A percentile compares a stretch with the other conserved stretches of the same genome.
phyloP scores from a whole-genome alignment of 2,329 filamentous ascomycete genomes.

The Blastomyces gilchristii region DNA sequence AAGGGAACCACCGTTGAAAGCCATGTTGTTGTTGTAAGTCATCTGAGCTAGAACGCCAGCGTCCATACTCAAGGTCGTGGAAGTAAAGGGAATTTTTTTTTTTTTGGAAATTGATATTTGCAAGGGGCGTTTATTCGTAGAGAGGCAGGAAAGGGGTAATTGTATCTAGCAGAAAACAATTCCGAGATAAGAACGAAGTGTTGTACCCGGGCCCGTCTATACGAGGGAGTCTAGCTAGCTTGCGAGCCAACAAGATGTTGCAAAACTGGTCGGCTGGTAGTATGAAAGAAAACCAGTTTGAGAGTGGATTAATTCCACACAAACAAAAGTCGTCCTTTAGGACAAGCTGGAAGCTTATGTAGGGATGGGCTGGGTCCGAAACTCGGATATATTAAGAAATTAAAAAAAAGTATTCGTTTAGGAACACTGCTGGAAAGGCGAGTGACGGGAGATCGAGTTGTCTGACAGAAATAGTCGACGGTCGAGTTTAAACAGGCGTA shows the following conservation, averaged over 20 bases:
- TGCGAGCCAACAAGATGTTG: background rate
- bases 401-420: background rate
- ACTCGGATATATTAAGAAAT: background rate
- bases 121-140: conserved; percentile 13
- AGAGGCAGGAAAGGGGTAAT: background rate
- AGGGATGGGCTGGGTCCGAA: background rate
- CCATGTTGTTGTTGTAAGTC: conserved; percentile 78
- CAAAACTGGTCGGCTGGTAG: background rate
- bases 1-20: conserved; percentile 56
- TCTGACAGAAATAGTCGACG: background rate
- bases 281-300: background rate
- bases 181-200: background rate
- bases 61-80: conserved; percentile 53
- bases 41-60: conserved; percentile 99
- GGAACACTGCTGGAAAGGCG: background rate
- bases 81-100: conserved; percentile 10
- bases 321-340: background rate
- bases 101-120: conserved; percentile 19
- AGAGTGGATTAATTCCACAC: background rate
- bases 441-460: background rate
- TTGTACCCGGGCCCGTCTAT: background rate
- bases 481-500: background rate
- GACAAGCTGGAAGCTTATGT: too few species aligned
- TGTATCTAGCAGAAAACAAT: background rate
- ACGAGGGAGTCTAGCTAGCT: background rate